phyloP scores from a whole-genome alignment of 192 early-diverging fungal species.

The Linnemannia elongata region DNA sequence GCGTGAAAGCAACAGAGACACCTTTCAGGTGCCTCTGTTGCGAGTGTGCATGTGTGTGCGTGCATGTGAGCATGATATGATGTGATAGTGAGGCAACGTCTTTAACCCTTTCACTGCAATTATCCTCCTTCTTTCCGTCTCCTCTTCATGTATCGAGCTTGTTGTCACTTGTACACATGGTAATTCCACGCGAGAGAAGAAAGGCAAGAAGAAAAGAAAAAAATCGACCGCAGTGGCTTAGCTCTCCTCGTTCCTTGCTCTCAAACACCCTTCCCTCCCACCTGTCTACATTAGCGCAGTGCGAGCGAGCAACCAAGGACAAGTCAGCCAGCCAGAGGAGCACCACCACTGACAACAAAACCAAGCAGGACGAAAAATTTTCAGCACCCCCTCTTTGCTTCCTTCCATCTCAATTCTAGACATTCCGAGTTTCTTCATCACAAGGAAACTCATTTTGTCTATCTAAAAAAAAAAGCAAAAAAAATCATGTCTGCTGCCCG shows the following conservation, averaged over 20 bases:
- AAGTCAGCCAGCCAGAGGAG: not conserved
- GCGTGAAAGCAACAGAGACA: not conserved
- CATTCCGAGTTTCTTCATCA: slow-evolving; percentile 50
- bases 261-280: not conserved
- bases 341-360: slow-evolving; percentile 11
- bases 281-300: no score
- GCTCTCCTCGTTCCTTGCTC: not conserved
- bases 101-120: not conserved
- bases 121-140: not conserved
- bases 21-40: not conserved
- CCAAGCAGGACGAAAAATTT: slow-evolving; percentile 27
- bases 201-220: not conserved
- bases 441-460: slow-evolving; percentile 48
- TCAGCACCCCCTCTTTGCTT: slow-evolving; percentile 55
- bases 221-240: not conserved
- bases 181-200: not conserved
- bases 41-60: not conserved
- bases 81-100: not conserved
- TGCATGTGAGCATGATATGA: not conserved
- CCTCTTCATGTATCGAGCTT: not conserved
- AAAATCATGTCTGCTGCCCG: slow-evolving; percentile 56
- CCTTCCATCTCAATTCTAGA: slow-evolving; percentile 48
- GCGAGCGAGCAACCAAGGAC: not conserved
- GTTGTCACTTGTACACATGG: not conserved
- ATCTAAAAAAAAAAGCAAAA: slow-evolving; percentile 55